Base-by-base conservation (phyloP, 176 grass and related monocot genomes). In the Urochloa ruziziensis region DNA sequence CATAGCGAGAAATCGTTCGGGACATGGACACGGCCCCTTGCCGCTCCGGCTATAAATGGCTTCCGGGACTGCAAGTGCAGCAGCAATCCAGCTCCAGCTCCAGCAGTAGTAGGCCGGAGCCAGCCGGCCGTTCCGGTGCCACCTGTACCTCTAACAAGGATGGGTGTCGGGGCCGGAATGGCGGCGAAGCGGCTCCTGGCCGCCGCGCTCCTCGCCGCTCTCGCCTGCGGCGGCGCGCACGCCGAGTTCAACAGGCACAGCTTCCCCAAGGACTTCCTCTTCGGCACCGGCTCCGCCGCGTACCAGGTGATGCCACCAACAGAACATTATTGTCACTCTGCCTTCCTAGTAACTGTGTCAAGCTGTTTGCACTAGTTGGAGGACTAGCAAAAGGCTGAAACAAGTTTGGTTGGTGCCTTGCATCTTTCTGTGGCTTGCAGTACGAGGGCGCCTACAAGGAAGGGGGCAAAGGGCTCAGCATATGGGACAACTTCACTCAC, bases 401-500 rank as follows among this genome's bases (percentile, higher is more conserved):
- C 72, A 36, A 36, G 48, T 24, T 56, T 1, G 47, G 48, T 24
- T 56, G 2, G 47, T n/a, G 71, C 18, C 71, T 13, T 69, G 19
- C 30, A 18, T 53, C 0, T 21, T 43, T 34, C 15, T 6, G n/a
- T 79, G 13, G 15, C 4, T 67, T 62, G 51, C 56, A 95, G 93
- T 90, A 90, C 56, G 93, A 95, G 87, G 93, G 93, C 27, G 87
- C 81, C 1, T 75, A 36, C 15, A 61, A 57, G 0, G 93, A 73
- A 77, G 90, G 82, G 1, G 88, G 90, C 12, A 81, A 73, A 30
- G 80, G 85, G 15, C 82, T 75, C 2, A 96, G 88, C 64, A 86
- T 87, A 34, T 92, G 90, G 90, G 90, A 92, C 65, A 91, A 67
- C 27, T 92, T 89, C 82, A 78, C 68, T 33, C 93, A 92, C 65